A percentile compares a stretch with the other conserved stretches of the same genome.
Conservation (phyloP, 2,329 filamentous ascomycete species). For the Thelonectria rubi region DNA sequence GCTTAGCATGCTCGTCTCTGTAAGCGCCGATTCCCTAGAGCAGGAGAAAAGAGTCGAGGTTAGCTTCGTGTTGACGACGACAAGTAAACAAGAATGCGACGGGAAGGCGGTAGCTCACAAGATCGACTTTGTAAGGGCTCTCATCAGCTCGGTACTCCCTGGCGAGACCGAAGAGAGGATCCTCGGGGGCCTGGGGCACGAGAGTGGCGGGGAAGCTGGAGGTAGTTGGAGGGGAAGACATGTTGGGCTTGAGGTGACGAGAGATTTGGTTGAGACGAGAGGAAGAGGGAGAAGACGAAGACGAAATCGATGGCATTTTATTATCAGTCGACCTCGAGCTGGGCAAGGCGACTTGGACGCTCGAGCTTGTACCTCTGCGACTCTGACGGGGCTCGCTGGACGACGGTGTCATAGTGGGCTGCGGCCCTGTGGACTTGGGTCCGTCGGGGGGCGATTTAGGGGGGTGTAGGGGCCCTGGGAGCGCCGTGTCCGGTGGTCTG, state of each 20-base stretch:
- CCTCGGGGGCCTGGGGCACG: slow-evolving; percentile 91
- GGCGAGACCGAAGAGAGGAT: slow-evolving; percentile 93
- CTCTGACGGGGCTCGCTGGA: slow-evolving; percentile 40
- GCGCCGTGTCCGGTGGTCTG: slow-evolving; percentile 38
- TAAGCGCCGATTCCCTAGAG: slow-evolving; percentile 84
- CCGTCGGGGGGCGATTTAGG: slow-evolving; percentile 32
- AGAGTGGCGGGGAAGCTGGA: slow-evolving; percentile 79
- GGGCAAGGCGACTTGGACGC: slow-evolving; percentile 21
- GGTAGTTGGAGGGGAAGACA: slow-evolving; percentile 45
- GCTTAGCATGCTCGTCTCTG: slow-evolving; percentile 93
- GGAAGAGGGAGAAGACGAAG: slow-evolving; percentile 58
- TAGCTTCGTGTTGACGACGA: slow-evolving; percentile 18
- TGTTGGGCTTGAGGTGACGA: slow-evolving; percentile 73
- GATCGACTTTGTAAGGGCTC: slow-evolving; percentile 84
- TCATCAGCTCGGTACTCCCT: slow-evolving; percentile 85
- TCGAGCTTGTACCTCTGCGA: slow-evolving; percentile 30
- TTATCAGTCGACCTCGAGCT: slow-evolving; percentile 43
- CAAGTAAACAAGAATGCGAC: not conserved
- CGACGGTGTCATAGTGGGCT: slow-evolving; percentile 45
- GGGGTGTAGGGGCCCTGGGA: slow-evolving; percentile 34
- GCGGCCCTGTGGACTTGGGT: slow-evolving; percentile 38
- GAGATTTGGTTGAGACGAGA: slow-evolving; percentile 69
- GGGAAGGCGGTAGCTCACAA: slow-evolving; percentile 65
- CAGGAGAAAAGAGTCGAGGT: slow-evolving; percentile 19
- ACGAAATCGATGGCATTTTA: slow-evolving; percentile 45